Evolutionary conservation across 1,139 yeast genomes (phyloP).

Genomic region (Protomyces pachydermus): DNA sequence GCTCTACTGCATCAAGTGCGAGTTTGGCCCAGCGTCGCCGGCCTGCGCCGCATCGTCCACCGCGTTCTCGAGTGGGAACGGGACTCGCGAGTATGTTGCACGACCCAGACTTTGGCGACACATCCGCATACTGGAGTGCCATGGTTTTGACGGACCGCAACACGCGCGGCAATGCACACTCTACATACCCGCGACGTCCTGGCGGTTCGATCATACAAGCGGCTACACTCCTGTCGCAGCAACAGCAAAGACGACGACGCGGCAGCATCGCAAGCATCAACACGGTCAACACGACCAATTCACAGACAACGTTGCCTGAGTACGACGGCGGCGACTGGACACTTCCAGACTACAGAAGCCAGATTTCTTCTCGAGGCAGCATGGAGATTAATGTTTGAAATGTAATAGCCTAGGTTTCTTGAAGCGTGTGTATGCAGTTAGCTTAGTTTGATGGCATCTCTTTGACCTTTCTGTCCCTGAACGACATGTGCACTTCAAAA

Average conservation of each 20-base stretch:
- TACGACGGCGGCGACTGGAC: constrained; percentile 1
- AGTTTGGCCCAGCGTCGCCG: neutral
- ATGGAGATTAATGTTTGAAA: constrained; percentile 10
- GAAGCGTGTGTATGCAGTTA: too few species aligned
- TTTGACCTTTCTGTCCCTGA: too few species aligned
- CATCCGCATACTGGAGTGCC: constrained; percentile 15
- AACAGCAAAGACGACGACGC: constrained; percentile 8
- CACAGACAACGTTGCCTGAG: constrained; percentile 19
- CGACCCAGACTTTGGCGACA: constrained; percentile 22
- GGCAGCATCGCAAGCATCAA: neutral
- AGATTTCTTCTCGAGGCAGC: constrained; percentile 6
- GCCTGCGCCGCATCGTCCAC: neutral
- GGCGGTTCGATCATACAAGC: neutral
- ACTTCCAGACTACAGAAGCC: constrained; percentile 9
- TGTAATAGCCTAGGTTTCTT: too few species aligned
- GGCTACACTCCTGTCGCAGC: neutral
- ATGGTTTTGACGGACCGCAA: neutral
- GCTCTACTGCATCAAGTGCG: neutral
- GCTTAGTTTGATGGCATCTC: too few species aligned
- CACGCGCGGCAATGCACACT: neutral
- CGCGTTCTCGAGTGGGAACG: neutral
- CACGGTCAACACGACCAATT: neutral
- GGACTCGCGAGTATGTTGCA: neutral
- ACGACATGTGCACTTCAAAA: neutral
- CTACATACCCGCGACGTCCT: neutral